Base-by-base conservation (phyloP, 148 eudicot species). In the Heliosperma pusillum region DNA sequence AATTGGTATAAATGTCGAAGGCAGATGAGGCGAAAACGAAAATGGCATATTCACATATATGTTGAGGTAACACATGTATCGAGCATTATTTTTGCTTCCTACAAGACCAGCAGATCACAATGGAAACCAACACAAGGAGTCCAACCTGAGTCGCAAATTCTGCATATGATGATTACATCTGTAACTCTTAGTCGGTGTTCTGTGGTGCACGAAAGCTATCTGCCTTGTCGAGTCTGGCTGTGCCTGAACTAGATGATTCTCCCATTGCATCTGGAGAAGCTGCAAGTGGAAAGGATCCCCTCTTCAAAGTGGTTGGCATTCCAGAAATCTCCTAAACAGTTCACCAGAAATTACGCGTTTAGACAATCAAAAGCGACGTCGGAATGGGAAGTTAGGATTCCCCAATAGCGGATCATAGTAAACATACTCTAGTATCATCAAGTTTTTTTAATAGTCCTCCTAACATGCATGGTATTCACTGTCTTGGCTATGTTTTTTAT, bases 171-270 rank as follows among this genome's bases (percentile, higher is more conserved):
- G 11, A 58, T 3, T 2, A 0, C 12, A 26, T 65, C 19, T n/a
- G 61, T 15, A 33, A n/a, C 25, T 75, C 21, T 63, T 29, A 63
- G 69, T 22, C 60, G 3, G 45, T 11, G 24, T 22, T 65, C 65
- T 72, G 82, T 30, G 70, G 76, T 29, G 78, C 79, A 63, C 76
- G 85, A 52, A 82, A 82, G 73, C 83, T 82, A 73, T 82, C 85
- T 15, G 85, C 59, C 80, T 85, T 77, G 72, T 80, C 83, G 44
- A 85, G 86, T 74, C 82, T 75, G 25, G 80, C 70, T 27, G 82
- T 80, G 52, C 86, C 85, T 29, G 86, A 85, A 79, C 85, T 83
- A 68, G 84, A 85, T 21, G 86, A 85, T 71, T 83, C 86, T 22
- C 85, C 82, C 88, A 82, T 85, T 24, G 86, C 76, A 65, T 80